Base-by-base conservation (phyloP, 1,139 yeast genomes). In the Zygosaccharomyces pseudobailii region DNA sequence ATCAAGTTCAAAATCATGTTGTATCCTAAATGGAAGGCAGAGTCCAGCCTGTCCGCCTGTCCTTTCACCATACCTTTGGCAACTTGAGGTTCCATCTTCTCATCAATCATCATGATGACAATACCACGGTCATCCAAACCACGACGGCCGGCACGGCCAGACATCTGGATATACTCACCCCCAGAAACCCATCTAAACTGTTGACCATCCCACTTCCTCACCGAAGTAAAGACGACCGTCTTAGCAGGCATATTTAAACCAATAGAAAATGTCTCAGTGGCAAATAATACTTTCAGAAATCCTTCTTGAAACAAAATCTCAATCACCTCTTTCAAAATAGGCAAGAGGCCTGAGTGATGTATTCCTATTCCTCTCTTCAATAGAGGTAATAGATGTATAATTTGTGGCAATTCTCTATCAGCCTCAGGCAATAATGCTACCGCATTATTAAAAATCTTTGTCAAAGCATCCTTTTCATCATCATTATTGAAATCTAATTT, bases 31-130 rank as follows among this genome's bases (percentile, higher is more conserved):
- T 90, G 97, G 78, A 92, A 92, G 0, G 97, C 97, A 25, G 97
- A 90, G 62, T 92, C 97, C 52, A 92, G 75, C 56, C 97, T 75
- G 68, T 92, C 97, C 27, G 97, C 96, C 65, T 88, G 96, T 61
- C 99, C 99, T 65, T 90, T 90, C 19, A 94, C 97, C 98, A 94
- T 94, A 3, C 97, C 97, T 67, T 94, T 94, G 19, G 98, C 98
- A 34, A 92, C 96, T 59, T 89, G 95, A 4, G 98, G 98, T 67
- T 94, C 98, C 98, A 94, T 94, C 64, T 90, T 92, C 66, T 92
- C 97, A 67, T 92, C 97, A 67, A 92, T 89, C 98, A 94, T 94
- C 87, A 94, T 86, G 59, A 94, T 92, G 46, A 94, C 98, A 66
- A 92, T 90, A 71, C 99, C 99, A 65, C 97, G 84, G 65, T 92